Evolutionary conservation across 2,329 filamentous ascomycete genomes (phyloP).

Genomic region (Microsporum ferrugineum): DNA sequence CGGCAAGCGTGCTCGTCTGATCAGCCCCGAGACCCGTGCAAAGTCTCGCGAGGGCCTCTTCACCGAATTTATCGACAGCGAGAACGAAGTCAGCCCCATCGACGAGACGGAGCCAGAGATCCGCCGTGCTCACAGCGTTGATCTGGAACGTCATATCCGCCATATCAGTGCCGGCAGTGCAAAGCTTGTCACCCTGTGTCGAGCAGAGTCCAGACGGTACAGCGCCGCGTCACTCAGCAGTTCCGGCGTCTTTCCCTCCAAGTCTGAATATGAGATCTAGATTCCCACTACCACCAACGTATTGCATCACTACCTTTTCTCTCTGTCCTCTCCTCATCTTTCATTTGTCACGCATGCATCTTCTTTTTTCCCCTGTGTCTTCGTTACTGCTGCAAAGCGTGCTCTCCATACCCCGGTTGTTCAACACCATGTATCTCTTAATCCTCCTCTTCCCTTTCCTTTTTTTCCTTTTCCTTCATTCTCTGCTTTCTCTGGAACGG

Average conservation of each 20-base stretch:
- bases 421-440: background rate
- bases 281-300: background rate
- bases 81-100: slow-evolving; percentile 23
- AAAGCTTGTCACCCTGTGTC: slow-evolving; percentile 57
- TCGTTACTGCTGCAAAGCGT: background rate
- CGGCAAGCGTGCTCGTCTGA: slow-evolving; percentile 50
- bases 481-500: background rate
- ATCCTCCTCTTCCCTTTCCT: background rate
- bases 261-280: background rate
- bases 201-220: slow-evolving; percentile 21
- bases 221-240: slow-evolving; percentile 10
- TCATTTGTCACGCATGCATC: slow-evolving; percentile 4
- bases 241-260: slow-evolving; percentile 3
- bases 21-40: slow-evolving; percentile 48
- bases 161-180: slow-evolving; percentile 70
- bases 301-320: background rate
- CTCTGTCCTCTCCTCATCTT: background rate
- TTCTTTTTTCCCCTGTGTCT: background rate
- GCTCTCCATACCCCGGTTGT: background rate
- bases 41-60: slow-evolving; percentile 52
- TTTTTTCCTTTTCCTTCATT: slow-evolving; percentile 5
- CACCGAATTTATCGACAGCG: slow-evolving; percentile 37
- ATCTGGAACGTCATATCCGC: slow-evolving; percentile 54
- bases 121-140: slow-evolving; percentile 60
- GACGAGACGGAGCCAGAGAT: slow-evolving; percentile 30